Conservation (phyloP, 208 protist genomes). For the Trypanosoma congolense region DNA sequence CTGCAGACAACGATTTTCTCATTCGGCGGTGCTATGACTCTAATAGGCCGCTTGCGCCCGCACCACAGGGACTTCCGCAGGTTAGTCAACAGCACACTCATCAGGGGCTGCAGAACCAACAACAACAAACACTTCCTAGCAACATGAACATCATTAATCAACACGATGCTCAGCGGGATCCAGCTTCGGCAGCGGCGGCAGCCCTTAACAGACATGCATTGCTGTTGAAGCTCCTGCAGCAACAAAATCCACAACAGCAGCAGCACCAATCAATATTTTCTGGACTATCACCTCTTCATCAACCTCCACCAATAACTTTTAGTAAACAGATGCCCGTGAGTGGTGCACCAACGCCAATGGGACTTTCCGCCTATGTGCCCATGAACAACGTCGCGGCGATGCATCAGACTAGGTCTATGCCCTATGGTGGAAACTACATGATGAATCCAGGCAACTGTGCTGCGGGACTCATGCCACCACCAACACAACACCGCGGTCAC, state of each 20-base stretch:
- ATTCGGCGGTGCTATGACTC: constrained; percentile 73
- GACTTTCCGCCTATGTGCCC: constrained; percentile 10
- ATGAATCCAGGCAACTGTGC: constrained; percentile 8
- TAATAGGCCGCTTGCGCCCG: constrained; percentile 22
- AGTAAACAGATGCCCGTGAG: constrained; percentile 2
- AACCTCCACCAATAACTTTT: constrained; percentile 21
- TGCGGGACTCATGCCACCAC: constrained; percentile 16
- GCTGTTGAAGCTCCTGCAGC: constrained; percentile 18
- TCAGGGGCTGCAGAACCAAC: constrained; percentile 17
- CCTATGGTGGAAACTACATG: constrained; percentile 18
- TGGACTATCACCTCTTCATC: constrained; percentile 16
- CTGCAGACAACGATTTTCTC: constrained; percentile 53
- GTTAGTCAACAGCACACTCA: neutral
- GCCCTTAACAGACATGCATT: constrained; percentile 10
- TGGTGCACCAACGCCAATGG: neutral
- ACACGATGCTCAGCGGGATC: constrained; percentile 2
- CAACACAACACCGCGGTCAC: neutral
- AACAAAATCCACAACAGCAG: constrained; percentile 12
- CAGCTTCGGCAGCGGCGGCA: neutral
- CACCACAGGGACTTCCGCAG: constrained; percentile 20
- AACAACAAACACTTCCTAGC: constrained; percentile 21
- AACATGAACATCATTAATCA: neutral
- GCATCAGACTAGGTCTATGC: neutral
- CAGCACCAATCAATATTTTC: constrained; percentile 8
- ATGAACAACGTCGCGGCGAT: constrained; percentile 21